Conservation (phyloP, 306 rosid species). For the Herpetospermum pedunculosum region DNA sequence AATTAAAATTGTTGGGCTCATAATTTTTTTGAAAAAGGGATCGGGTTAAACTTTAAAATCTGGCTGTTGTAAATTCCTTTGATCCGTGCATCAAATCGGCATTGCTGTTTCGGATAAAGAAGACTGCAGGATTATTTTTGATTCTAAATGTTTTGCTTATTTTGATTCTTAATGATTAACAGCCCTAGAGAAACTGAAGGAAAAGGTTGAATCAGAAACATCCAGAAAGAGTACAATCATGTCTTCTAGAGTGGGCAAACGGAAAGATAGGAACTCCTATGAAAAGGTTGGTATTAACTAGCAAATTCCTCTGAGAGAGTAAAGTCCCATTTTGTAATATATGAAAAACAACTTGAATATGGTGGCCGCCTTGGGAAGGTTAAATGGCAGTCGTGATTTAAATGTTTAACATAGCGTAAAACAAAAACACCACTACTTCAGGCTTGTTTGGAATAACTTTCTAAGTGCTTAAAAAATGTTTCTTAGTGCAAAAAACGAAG, state of each 20-base stretch:
- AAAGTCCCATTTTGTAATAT: background rate
- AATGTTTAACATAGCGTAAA: background rate
- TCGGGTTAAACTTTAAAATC: too few species aligned
- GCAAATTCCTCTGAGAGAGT: background rate
- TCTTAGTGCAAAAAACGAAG: too few species aligned
- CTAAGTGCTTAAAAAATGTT: too few species aligned
- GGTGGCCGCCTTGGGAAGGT: background rate
- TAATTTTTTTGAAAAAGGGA: too few species aligned
- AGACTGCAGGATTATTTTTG: background rate
- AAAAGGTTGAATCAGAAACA: conserved; percentile 35
- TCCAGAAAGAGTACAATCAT: conserved; percentile 37
- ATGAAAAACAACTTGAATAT: background rate
- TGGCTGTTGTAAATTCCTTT: too few species aligned
- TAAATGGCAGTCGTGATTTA: background rate
- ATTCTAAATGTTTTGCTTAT: background rate
- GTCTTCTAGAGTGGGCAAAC: conserved; percentile 17
- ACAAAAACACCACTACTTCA: background rate
- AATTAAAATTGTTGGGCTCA: background rate
- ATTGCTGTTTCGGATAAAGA: background rate
- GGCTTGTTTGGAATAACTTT: too few species aligned
- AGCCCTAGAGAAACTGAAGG: conserved; percentile 60
- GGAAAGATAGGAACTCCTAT: conserved; percentile 5
- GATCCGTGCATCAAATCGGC: background rate
- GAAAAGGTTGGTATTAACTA: conserved; percentile 10
- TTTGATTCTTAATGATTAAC: conserved; percentile 14